Evolutionary conservation across 2,329 filamentous ascomycete species (phyloP).

Genomic region (Botrytis fragariae): DNA sequence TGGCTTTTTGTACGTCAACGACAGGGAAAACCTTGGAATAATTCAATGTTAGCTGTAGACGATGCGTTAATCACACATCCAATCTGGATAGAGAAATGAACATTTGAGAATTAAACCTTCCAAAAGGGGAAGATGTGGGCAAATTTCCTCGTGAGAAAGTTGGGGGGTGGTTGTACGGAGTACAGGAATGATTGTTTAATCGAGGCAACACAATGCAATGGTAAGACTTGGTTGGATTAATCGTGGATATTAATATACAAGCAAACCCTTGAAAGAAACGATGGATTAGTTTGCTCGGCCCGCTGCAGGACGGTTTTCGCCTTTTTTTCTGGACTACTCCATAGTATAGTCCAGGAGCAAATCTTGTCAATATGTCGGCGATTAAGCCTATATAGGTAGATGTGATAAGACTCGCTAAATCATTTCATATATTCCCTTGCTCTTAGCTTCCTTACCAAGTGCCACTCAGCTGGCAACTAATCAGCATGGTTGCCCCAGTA

Average conservation of each 20-base stretch:
- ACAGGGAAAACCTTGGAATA: conserved; percentile 1
- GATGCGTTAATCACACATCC: background rate
- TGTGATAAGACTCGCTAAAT: background rate
- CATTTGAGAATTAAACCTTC: background rate
- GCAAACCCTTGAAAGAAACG: background rate
- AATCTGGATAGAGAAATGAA: background rate
- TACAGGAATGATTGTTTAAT: background rate
- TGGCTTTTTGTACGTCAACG: background rate
- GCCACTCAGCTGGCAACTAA: conserved; percentile 17
- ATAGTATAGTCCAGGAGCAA: background rate
- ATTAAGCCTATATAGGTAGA: background rate
- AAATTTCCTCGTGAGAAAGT: conserved; percentile 10
- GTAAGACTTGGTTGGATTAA: conserved; percentile 3
- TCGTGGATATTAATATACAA: conserved; percentile 1
- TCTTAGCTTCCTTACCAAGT: background rate
- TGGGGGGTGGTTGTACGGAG: background rate
- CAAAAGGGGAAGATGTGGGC: conserved; percentile 2
- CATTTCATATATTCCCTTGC: background rate
- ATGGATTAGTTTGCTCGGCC: conserved; percentile 31
- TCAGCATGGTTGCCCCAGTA: conserved; percentile 7
- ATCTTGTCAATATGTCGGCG: background rate
- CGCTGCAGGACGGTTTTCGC: conserved; percentile 34
- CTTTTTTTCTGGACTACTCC: conserved; percentile 12
- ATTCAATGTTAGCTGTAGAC: background rate
- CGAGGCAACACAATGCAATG: background rate